phyloP scores from a whole-genome alignment of 805 yeast species.

The Candida alai region DNA sequence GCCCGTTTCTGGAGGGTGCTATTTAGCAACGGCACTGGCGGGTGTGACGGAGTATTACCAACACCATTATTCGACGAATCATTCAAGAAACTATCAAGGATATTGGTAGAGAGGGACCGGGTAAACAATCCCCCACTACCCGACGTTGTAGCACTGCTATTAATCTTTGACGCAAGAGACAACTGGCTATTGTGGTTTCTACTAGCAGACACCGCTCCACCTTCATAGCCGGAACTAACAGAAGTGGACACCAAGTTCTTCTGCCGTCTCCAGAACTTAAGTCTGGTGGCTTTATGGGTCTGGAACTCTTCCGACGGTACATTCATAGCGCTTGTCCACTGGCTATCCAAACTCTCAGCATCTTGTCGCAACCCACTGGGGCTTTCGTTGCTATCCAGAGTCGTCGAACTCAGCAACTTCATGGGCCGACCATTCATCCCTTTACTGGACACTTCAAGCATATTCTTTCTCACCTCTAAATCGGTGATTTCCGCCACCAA shows the following conservation, averaged over 20 bases:
- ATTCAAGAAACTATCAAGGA: conserved; percentile 34
- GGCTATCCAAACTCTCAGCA: conserved; percentile 1
- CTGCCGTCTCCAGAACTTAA: conserved; percentile 44
- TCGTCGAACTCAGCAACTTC: neutral
- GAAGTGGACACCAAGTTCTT: conserved; percentile 15
- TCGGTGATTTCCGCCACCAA: conserved; percentile 49
- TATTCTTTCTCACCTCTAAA: conserved; percentile 19
- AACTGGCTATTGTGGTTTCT: too few relatives aligned
- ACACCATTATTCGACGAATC: conserved; percentile 7
- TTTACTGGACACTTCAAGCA: neutral
- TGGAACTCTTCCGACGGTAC: conserved; percentile 22
- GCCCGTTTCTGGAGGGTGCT: conserved; percentile 63
- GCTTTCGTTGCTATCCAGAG: neutral
- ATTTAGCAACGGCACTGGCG: conserved; percentile 33
- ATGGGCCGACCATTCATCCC: neutral
- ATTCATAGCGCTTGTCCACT: conserved; percentile 5
- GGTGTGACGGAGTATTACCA: too few relatives aligned
- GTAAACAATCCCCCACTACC: conserved; percentile 23
- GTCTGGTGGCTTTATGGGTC: conserved; percentile 39
- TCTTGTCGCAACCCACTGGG: neutral
- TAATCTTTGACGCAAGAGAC: too few relatives aligned
- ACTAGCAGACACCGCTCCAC: too few relatives aligned
- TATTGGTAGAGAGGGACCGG: conserved; percentile 47
- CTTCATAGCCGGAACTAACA: conserved; percentile 1
- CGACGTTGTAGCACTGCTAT: too few relatives aligned